Evolutionary conservation across 805 yeast genomes (phyloP), one percentile per base, ranked within the genome.

Genomic region (Jamesozyma jinghongensis): DNA sequence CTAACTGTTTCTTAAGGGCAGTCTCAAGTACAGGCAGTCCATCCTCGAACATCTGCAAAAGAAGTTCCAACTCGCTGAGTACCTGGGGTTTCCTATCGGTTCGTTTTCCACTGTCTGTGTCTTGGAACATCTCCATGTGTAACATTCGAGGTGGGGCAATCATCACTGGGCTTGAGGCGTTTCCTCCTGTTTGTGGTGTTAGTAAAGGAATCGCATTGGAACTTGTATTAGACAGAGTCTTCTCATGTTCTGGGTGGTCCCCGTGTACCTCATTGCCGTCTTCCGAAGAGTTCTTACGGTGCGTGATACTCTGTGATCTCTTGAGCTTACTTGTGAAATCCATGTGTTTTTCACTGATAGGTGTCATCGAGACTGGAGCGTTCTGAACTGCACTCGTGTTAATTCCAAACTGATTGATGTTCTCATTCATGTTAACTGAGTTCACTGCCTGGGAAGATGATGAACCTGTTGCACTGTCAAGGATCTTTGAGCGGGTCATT

Each of bases 321-420:
- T 49, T 54, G 1, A 51, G 28, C 33, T 50, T 49, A 29, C 10
- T 22, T 7, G 53, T 50, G 35, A 54, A 49, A 46, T 55, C 61
- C 32, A 50, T 55, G 30, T 63, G 57, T 41, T 67, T 78, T 49
- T 84, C 94, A 2, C 85, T 72, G 4, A 83, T 77, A 2, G 92
- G 94, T 0, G 94, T 84, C 92, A 84, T 83, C 0, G 85, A 75
- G 50, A 78, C 65, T 1, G 85, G 78, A 3, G 73, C 57, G 41
- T 64, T 61, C 6, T 70, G 65, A 3, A 73, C 68, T 26, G 69
- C 71, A 13, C 72, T 61, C 1, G 78, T 71, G 54, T 77, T 70
- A 51, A 78, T 68, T 38, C 88, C 84, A 67, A 79, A 78, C 53
- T 83, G 84, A 56, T 81, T 77, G 34, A 80, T 71, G 39, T 71